Evolutionary conservation across 1,139 yeast genomes (phyloP).

Genomic region (Pichia sp.): DNA sequence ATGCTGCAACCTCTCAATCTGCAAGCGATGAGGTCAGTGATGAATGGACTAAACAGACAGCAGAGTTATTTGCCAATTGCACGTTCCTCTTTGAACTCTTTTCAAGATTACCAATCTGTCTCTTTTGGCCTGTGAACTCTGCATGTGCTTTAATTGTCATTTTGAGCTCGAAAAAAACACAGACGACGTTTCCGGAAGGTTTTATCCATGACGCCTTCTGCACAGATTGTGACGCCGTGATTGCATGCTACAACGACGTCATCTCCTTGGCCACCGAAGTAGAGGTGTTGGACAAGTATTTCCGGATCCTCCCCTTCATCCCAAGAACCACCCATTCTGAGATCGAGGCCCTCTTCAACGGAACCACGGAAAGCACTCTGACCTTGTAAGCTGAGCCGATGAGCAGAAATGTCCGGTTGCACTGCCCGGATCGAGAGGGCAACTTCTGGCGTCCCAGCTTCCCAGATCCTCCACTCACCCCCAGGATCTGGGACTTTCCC

Average conservation of each 20-base stretch:
- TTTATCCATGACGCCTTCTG: constrained; percentile 19
- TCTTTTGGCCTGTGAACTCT: constrained; percentile 23
- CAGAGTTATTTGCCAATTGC: constrained; percentile 24
- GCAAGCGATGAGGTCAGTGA: neutral
- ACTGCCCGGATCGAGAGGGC: neutral
- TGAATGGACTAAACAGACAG: constrained; percentile 23
- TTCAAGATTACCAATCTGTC: constrained; percentile 29
- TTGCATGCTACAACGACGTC: constrained; percentile 26
- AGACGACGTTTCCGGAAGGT: constrained; percentile 19
- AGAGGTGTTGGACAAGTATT: constrained; percentile 21
- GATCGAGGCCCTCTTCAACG: constrained; percentile 14
- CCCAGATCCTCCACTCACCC: no score
- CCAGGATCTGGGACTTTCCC: no score
- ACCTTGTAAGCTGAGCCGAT: no score
- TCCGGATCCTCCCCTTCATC: constrained; percentile 22
- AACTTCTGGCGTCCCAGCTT: neutral
- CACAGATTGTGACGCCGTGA: constrained; percentile 18
- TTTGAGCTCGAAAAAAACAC: constrained; percentile 22
- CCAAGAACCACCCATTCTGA: constrained; percentile 21
- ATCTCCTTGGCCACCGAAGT: constrained; percentile 20
- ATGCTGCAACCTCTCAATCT: constrained; percentile 1
- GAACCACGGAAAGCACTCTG: constrained; percentile 4
- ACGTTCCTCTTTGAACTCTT: constrained; percentile 29
- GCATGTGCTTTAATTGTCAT: constrained; percentile 28
- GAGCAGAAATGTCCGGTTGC: no score